These are phyloP conservation scores for Teratosphaeria nubilosa DNA, from an alignment of 2,329 filamentous ascomycete genomes.

Conservation along the genomic window DNA sequence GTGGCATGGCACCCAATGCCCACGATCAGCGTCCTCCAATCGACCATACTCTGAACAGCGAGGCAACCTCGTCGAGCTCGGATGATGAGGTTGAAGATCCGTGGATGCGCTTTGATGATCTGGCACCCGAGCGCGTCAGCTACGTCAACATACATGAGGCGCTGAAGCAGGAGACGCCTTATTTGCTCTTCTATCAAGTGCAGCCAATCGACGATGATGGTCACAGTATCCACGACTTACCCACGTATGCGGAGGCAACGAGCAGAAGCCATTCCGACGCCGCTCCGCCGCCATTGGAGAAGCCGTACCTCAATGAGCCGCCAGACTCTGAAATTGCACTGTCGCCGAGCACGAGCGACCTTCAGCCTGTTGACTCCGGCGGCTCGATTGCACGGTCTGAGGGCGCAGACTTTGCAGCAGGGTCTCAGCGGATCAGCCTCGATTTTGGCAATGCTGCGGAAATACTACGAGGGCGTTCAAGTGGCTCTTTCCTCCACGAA, in stretches of 20 bases:
- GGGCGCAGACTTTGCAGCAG: slow-evolving; percentile 10
- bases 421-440: slow-evolving; percentile 20
- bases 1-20: slow-evolving; percentile 49
- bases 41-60: slow-evolving; percentile 22
- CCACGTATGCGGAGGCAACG: slow-evolving; percentile 32
- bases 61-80: slow-evolving; percentile 21
- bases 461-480: slow-evolving; percentile 24
- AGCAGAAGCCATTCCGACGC: slow-evolving; percentile 19
- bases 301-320: slow-evolving; percentile 14
- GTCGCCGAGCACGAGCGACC: slow-evolving; percentile 6
- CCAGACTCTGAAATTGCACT: slow-evolving; percentile 11
- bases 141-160: slow-evolving; percentile 70
- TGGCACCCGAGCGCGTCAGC: slow-evolving; percentile 61
- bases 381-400: slow-evolving; percentile 3
- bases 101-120: slow-evolving; percentile 90
- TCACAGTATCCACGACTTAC: slow-evolving; percentile 26
- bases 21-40: slow-evolving; percentile 28
- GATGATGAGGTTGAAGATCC: slow-evolving; percentile 56
- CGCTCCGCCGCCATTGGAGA: slow-evolving; percentile 10
- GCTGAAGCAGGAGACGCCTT: slow-evolving; percentile 79
- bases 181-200: slow-evolving; percentile 91
- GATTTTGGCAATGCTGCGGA: slow-evolving; percentile 18
- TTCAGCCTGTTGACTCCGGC: slow-evolving; percentile 1
- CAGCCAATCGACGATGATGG: slow-evolving; percentile 68
- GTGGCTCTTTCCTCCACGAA: slow-evolving; percentile 23